A percentile compares a stretch with the other conserved stretches of the same genome.
Evolutionary conservation across 805 yeast genomes (phyloP).

Genomic region (Candida koratica): DNA sequence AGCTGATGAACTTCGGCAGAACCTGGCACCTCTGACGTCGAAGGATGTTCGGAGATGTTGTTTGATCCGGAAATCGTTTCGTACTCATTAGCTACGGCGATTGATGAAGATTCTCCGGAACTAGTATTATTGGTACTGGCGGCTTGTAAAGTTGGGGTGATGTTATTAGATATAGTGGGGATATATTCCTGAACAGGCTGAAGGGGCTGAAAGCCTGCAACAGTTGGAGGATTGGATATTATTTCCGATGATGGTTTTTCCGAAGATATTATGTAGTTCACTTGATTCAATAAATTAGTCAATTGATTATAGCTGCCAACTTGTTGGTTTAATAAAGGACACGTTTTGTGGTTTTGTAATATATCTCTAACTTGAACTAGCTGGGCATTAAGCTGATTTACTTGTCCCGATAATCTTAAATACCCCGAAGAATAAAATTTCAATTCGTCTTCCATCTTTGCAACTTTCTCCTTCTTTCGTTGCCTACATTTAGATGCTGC

Average conservation of each 20-base stretch:
- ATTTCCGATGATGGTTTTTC: constrained; percentile 20
- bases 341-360: constrained; percentile 49
- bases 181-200: constrained; percentile 4
- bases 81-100: constrained; percentile 11
- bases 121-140: constrained; percentile 6
- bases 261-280: constrained; percentile 26
- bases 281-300: constrained; percentile 38
- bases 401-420: constrained; percentile 57
- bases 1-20: constrained; percentile 12
- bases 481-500: constrained; percentile 96
- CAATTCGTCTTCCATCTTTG: constrained; percentile 77
- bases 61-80: constrained; percentile 9
- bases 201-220: constrained; percentile 28
- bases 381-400: constrained; percentile 56
- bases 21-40: constrained; percentile 23
- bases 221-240: constrained; percentile 34
- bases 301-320: constrained; percentile 47
- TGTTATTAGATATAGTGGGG: constrained; percentile 9
- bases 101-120: constrained; percentile 9
- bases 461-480: constrained; percentile 84
- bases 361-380: constrained; percentile 47
- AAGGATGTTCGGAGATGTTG: constrained; percentile 21
- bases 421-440: constrained; percentile 68
- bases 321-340: constrained; percentile 36
- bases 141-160: constrained; percentile 7